phyloP scores from a whole-genome alignment of 2,329 filamentous ascomycete genomes.

The Aschersonia sp. region DNA sequence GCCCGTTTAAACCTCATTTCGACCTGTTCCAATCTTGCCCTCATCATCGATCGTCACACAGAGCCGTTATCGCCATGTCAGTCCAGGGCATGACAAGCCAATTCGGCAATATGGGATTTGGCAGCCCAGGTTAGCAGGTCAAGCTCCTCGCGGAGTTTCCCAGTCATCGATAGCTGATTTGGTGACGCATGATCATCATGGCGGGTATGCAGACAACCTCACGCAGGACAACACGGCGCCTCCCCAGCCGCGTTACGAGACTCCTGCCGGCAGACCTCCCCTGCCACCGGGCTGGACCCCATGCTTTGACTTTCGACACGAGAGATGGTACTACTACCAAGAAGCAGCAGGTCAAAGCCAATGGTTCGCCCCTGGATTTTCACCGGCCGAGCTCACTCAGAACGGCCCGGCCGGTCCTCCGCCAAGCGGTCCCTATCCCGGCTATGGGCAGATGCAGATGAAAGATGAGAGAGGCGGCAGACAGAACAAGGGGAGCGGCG shows the following conservation, averaged over 20 bases:
- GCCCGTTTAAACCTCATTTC: no score
- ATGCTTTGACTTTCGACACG: slow-evolving; percentile 45
- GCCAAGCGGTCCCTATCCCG: slow-evolving; percentile 5
- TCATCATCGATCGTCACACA: no score
- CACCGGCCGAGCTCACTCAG: slow-evolving; percentile 9
- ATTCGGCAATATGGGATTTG: slow-evolving; percentile 1
- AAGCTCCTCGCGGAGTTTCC: not conserved
- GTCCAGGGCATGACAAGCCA: slow-evolving; percentile 1
- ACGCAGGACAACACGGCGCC: slow-evolving; percentile 2
- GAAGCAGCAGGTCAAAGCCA: slow-evolving; percentile 44
- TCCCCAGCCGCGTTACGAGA: slow-evolving; percentile 15
- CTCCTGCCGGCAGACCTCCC: slow-evolving; percentile 27
- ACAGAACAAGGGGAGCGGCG: slow-evolving; percentile 26
- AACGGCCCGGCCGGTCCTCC: slow-evolving; percentile 5
- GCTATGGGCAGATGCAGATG: slow-evolving; percentile 4
- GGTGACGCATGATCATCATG: slow-evolving; percentile 12
- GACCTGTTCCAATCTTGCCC: no score
- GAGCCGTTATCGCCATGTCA: not conserved
- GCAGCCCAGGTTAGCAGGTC: not conserved
- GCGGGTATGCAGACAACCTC: slow-evolving; percentile 7
- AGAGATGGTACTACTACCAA: slow-evolving; percentile 53
- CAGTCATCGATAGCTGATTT: not conserved
- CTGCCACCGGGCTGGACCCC: slow-evolving; percentile 47
- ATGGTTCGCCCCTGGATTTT: slow-evolving; percentile 42
- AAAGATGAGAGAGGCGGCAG: slow-evolving; percentile 2